A percentile compares a stretch with the other conserved stretches of the same genome.
phyloP scores from a whole-genome alignment of 345 rosid species.

The Murraya paniculata region DNA sequence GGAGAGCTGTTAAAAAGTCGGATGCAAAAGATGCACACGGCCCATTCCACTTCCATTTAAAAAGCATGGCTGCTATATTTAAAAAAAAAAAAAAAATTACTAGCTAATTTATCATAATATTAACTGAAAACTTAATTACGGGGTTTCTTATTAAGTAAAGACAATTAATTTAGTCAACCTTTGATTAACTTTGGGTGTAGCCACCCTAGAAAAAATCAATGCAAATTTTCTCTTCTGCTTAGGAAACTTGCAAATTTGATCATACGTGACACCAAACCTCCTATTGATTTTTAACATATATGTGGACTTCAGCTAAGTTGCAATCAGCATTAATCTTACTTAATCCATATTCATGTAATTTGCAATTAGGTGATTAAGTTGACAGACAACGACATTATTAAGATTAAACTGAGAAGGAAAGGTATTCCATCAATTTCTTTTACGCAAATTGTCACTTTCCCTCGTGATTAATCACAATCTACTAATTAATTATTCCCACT shows the following conservation, averaged over 20 bases:
- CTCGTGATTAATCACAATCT: too few species aligned
- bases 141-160: neutral
- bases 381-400: too few species aligned
- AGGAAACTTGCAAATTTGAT: neutral
- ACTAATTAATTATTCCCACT: too few species aligned
- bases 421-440: too few species aligned
- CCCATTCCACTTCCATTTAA: neutral
- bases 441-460: too few species aligned
- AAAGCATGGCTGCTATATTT: neutral
- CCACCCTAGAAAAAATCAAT: neutral
- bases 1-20: too few species aligned
- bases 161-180: neutral
- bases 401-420: too few species aligned
- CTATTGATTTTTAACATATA: neutral
- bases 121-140: neutral
- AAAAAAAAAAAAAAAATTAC: too few species aligned
- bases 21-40: too few species aligned
- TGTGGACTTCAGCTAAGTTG: neutral
- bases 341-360: neutral
- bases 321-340: neutral
- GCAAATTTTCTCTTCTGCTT: neutral
- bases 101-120: neutral
- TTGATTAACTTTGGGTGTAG: neutral
- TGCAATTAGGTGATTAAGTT: too few species aligned
- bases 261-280: neutral